Evolutionary conservation across 23 red algal genomes (phyloP), one percentile per base, ranked within the genome.

Genomic region (Gracilaria domingensis): DNA sequence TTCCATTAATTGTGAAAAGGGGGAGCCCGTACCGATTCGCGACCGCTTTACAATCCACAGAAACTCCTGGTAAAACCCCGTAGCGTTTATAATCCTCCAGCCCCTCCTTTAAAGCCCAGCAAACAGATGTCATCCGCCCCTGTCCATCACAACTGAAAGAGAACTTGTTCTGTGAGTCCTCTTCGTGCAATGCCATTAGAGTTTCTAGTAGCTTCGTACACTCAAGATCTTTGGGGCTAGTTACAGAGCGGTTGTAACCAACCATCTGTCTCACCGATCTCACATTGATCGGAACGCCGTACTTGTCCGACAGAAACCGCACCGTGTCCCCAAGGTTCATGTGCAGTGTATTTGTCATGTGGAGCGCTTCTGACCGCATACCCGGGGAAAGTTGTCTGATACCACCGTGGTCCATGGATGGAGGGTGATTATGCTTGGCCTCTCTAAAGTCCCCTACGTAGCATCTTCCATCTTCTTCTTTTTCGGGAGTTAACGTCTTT

Each of bases 81-180:
- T 58, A 83, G 42, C 12, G 38, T 40, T 83, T 47, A 30, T 66
- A 83, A 14, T 83, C 57, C 24, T 83, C 56, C 5, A 81, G 12
- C 30, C 77, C 58, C 59, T 81, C 77, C 20, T 57, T 60, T 17
- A 81, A 26, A 17, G 77, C 23, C 77, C 0, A 81, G 34, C 30
- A 42, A 26, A 29, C 50, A 18, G 77, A 48, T 9, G 21, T 81
- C 36, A 29, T 59, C 9, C 17, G 48, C 17, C 48, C 77, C 59
- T 57, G 21, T 62, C 21, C 77, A 53, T 80, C 75, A 23, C 2
- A 62, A 51, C 18, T 81, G 34, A 59, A 34, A 28, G 50, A 58
- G 34, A 60, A 59, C 50, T 81, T 57, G 29, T 81, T 59, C 36
- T 44, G 7, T 23, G 32, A 16, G 23, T 80, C 24, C 48, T 28